Base-by-base conservation (phyloP, 192 early-diverging fungal genomes). In the Coemansia nantahalensis region DNA sequence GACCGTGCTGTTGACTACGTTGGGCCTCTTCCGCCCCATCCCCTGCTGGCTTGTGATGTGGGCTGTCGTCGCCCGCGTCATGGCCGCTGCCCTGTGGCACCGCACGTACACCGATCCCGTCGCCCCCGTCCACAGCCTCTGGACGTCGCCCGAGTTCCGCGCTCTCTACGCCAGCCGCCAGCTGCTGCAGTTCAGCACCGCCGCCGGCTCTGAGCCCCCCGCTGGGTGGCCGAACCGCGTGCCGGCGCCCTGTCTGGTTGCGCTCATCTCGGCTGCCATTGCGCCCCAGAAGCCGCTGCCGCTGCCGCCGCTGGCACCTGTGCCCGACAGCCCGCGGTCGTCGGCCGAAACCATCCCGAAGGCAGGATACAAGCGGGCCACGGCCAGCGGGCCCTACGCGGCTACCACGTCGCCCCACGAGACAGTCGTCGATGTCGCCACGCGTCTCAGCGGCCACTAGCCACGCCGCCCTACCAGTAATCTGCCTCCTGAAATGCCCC, bases 41-140 rank as follows among this genome's bases (percentile, higher is more conserved):
- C 45, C 47, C 2, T 43, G 37, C 19, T 70, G 55, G 68, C 17
- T 49, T 15, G 8, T 54, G 6, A 42, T 54, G 56, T 70, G 68
- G 68, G 47, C 56, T 4, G 34, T 56, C 10, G 42, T 63, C 28
- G 58, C 60, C 16, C 49, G 68, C 10, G 18, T 62, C 17, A 34
- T 63, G 17, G 42, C 42, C 3, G 51, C 51, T 6, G 55, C 56
- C 11, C 31, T 71, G 41, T 51, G 52, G 68, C 48, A 59, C 31
- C 31, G 61, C 6, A 36, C 37, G 4, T 13, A 42, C 6, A 51
- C 56, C 2, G 68, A 71, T 40, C 11, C 23, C 0, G 8, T 11
- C 5, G 68, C 60, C 1, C 60, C 42, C 16, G 10, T 0, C 22
- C 28, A 64, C 26, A 9, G 21, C 19, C 54, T 63, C 30, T 71